Evolutionary conservation across 331 rosid genomes (phyloP).

Genomic region (Prunus yedoensis): DNA sequence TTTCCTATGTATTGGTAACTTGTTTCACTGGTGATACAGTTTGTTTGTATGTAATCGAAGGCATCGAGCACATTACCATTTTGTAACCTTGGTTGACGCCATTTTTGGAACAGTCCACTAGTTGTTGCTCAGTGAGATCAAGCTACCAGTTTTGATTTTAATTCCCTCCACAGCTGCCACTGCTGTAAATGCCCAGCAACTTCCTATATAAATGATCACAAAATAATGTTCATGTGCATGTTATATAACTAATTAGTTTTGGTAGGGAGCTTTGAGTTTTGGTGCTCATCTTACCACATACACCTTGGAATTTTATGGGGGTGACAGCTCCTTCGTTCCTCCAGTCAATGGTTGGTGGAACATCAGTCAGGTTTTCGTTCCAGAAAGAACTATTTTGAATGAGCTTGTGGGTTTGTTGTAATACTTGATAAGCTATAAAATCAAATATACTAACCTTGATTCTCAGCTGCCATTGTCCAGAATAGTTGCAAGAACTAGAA

Average conservation of each 20-base stretch:
- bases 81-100: not conserved
- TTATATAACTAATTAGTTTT: no score
- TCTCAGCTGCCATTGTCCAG: no score
- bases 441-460: no score
- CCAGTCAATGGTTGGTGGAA: conserved; percentile 31
- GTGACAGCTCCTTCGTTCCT: conserved; percentile 36
- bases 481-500: no score
- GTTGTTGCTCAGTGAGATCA: conserved; percentile 13
- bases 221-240: not conserved
- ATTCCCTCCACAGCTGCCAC: conserved; percentile 36
- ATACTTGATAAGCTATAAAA: no score
- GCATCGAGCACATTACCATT: not conserved
- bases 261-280: not conserved
- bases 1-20: conserved; percentile 7
- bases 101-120: conserved; percentile 21
- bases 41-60: conserved; percentile 8
- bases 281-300: conserved; percentile 22
- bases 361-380: not conserved
- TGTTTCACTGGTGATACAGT: conserved; percentile 10
- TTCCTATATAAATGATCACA: not conserved
- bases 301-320: conserved; percentile 14
- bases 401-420: not conserved
- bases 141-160: conserved; percentile 19
- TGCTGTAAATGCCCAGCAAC: conserved; percentile 35
- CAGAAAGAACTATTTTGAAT: not conserved